Evolutionary conservation across 2,329 filamentous ascomycete genomes (phyloP).

Genomic region (Aureobasidium sp.): DNA sequence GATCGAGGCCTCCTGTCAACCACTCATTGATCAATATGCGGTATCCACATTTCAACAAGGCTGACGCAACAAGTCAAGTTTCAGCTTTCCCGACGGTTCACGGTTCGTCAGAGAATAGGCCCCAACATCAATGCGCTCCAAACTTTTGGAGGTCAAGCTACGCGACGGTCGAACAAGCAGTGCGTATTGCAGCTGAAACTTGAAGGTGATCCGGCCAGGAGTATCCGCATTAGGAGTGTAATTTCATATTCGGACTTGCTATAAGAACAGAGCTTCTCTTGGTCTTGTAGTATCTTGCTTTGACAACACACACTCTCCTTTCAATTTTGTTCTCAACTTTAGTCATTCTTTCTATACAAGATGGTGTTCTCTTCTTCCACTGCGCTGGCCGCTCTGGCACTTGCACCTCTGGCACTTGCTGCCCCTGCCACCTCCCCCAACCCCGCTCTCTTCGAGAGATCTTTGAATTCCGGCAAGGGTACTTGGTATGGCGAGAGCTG

Average conservation of each 20-base stretch:
- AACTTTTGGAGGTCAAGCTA: background rate
- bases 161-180: background rate
- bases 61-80: conserved; percentile 2
- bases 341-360: background rate
- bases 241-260: background rate
- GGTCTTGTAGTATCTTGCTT: background rate
- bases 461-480: background rate
- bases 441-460: background rate
- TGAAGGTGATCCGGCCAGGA: background rate
- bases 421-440: background rate
- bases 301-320: background rate
- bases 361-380: conserved; percentile 2
- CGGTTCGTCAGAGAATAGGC: background rate
- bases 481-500: conserved; percentile 14
- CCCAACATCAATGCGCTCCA: background rate
- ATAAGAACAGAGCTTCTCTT: background rate
- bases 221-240: background rate
- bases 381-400: conserved; percentile 1
- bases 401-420: conserved; percentile 5
- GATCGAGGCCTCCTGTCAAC: background rate
- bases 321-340: background rate
- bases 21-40: background rate
- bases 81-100: background rate
- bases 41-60: background rate
- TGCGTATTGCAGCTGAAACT: background rate